Conservation (phyloP, 352 stramenopile species). For the Pythium oligandrum region DNA sequence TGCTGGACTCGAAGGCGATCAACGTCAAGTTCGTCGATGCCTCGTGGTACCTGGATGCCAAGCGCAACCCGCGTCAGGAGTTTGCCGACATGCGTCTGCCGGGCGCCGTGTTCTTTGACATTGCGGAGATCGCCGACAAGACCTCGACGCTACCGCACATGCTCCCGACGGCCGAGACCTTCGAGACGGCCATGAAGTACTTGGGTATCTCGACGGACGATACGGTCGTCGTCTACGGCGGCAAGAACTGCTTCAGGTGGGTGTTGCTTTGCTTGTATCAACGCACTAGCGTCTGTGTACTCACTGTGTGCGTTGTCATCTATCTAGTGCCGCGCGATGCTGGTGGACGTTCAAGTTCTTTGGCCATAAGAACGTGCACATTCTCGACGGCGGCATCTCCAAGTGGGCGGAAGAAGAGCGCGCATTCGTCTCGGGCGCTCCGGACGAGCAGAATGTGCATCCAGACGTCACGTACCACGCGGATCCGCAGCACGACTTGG, state of each 20-base stretch:
- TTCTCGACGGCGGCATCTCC: constrained; percentile 77
- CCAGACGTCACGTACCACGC: constrained; percentile 36
- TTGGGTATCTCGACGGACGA: constrained; percentile 69
- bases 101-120: constrained; percentile 90
- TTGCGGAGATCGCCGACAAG: constrained; percentile 80
- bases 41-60: constrained; percentile 82
- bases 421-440: constrained; percentile 29
- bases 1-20: constrained; percentile 21
- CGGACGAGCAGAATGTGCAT: constrained; percentile 15
- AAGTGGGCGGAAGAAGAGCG: constrained; percentile 71
- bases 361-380: constrained; percentile 81
- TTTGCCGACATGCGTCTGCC: constrained; percentile 64
- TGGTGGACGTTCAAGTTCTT: constrained; percentile 92
- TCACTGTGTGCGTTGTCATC: too few species aligned
- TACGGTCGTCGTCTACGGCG: constrained; percentile 78
- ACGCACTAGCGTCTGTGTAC: too few species aligned
- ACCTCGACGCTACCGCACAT: constrained; percentile 80
- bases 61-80: constrained; percentile 53
- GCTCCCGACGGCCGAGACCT: constrained; percentile 61
- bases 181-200: constrained; percentile 58
- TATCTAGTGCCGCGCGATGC: constrained; percentile 53
- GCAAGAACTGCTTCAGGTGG: constrained; percentile 77
- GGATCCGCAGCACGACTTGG: constrained; percentile 37
- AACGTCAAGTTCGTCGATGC: constrained; percentile 68
- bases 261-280: not conserved